phyloP scores from a whole-genome alignment of 257 asterid species.

The Solanum dulcamara region DNA sequence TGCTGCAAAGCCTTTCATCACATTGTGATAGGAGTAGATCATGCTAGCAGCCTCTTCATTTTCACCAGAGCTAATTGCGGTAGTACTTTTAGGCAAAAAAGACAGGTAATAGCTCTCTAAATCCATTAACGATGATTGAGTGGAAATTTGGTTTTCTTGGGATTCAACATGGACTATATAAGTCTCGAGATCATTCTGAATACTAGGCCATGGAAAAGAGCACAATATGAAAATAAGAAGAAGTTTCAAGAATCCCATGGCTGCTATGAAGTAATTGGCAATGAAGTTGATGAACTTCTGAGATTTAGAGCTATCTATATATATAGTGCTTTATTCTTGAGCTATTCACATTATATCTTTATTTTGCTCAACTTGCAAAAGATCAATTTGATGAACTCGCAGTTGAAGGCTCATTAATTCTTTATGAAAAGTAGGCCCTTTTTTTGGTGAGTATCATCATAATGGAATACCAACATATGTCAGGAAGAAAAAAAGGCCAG shows the following conservation, averaged over 20 bases:
- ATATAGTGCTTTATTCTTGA: neutral
- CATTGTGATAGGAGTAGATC: conserved; percentile 21
- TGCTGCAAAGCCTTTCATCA: conserved; percentile 42
- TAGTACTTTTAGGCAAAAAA: conserved; percentile 12
- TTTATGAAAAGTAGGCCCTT: neutral
- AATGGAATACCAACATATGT: neutral
- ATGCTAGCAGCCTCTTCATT: neutral
- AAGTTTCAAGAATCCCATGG: neutral
- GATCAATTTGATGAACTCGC: neutral
- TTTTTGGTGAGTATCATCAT: neutral
- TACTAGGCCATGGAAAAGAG: neutral
- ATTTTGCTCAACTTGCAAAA: neutral
- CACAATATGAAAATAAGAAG: neutral
- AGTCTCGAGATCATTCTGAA: conserved; percentile 5
- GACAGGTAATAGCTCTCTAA: conserved; percentile 25
- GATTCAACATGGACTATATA: conserved; percentile 29
- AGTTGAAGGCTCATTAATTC: neutral
- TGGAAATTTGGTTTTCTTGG: conserved; percentile 2
- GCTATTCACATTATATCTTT: neutral
- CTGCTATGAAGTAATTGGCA: neutral
- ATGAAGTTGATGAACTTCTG: neutral
- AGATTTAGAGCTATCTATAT: neutral
- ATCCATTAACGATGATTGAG: neutral
- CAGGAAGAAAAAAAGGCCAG: neutral
- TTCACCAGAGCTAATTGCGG: neutral